These are phyloP conservation scores for Nidula microcarpa DNA, from an alignment of 768 basidiomycete genomes.

Conservation along the genomic window DNA sequence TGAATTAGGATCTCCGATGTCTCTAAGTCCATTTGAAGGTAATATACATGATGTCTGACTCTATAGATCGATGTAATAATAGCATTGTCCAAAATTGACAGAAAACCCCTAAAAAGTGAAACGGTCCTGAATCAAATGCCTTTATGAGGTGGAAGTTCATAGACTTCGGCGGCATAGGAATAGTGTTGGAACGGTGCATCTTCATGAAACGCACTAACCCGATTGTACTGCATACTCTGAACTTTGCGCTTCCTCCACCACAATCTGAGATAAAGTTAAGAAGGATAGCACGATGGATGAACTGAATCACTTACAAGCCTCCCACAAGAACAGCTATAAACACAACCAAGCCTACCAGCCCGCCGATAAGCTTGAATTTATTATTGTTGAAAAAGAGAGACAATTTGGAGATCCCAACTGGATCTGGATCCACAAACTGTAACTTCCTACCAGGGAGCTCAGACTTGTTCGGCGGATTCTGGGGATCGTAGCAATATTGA, in stretches of 20 bases:
- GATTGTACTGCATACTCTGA: not conserved
- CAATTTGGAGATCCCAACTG: slow-evolving; percentile 40
- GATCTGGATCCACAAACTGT: slow-evolving; percentile 53
- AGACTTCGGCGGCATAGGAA: no score
- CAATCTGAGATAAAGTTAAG: not conserved
- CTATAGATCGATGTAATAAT: not conserved
- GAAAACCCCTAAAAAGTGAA: no score
- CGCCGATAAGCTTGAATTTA: slow-evolving; percentile 48
- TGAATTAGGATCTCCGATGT: not conserved
- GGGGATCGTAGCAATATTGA: slow-evolving; percentile 53
- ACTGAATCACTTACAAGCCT: slow-evolving; percentile 31
- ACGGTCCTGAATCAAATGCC: no score
- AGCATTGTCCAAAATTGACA: no score
- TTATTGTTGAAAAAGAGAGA: slow-evolving; percentile 37
- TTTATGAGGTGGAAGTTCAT: no score
- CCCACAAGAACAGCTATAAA: slow-evolving; percentile 33
- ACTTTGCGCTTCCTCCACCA: not conserved
- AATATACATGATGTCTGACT: not conserved
- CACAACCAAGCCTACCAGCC: slow-evolving; percentile 34
- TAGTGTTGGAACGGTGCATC: not conserved
- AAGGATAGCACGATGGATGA: not conserved
- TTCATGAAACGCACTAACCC: not conserved
- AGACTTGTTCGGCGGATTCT: slow-evolving; percentile 35
- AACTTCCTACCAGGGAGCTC: slow-evolving; percentile 43
- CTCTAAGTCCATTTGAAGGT: not conserved